These are phyloP conservation scores for Tripidium arundinaceum DNA, from an alignment of 202 grass and related monocot genomes.

Conservation along the genomic window DNA sequence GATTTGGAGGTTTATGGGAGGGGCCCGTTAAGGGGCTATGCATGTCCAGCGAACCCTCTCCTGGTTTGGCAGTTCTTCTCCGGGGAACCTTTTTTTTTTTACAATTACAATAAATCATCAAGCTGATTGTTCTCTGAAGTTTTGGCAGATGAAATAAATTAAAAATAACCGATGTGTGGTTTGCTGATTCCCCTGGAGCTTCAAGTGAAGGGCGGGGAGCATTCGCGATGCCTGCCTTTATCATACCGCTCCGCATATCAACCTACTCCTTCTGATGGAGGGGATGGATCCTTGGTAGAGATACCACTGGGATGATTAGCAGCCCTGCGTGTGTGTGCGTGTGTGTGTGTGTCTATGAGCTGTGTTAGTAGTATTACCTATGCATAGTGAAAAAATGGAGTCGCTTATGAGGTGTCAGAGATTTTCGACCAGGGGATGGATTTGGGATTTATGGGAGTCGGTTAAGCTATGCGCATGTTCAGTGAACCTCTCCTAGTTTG, in stretches of 20 bases:
- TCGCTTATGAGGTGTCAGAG: neutral
- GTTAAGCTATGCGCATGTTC: neutral
- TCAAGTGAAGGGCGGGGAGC: conserved; percentile 71
- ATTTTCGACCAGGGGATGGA: neutral
- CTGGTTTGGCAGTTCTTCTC: neutral
- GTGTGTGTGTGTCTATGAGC: neutral
- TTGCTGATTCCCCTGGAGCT: conserved; percentile 39
- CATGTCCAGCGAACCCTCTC: neutral
- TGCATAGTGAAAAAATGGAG: neutral
- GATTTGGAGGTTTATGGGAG: neutral
- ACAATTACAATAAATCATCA: neutral
- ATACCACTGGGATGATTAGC: conserved; percentile 49
- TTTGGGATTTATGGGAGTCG: neutral
- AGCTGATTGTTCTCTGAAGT: neutral
- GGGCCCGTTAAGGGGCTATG: neutral
- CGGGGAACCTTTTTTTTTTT: neutral
- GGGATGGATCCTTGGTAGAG: conserved; percentile 34
- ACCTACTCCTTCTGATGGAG: conserved; percentile 30
- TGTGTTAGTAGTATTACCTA: neutral
- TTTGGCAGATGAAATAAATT: neutral
- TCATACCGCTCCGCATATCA: conserved; percentile 77
- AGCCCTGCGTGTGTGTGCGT: neutral
- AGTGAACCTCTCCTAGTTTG: neutral
- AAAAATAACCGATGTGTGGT: neutral
- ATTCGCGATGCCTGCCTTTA: conserved; percentile 60